phyloP scores from a whole-genome alignment of 2,329 filamentous ascomycete species.

The Colletotrichum trifolii region DNA sequence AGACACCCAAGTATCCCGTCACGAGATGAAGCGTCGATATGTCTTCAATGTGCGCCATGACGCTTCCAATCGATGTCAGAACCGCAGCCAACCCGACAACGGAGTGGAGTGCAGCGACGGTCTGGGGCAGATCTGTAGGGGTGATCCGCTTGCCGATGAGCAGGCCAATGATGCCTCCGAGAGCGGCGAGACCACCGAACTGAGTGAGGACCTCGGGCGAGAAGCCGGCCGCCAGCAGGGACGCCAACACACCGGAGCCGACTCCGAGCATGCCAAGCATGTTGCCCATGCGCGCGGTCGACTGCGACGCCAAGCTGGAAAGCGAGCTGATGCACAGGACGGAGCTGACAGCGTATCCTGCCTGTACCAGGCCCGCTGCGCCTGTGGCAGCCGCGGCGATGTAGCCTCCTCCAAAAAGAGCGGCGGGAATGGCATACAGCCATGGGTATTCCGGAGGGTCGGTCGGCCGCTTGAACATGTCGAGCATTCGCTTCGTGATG shows the following conservation, averaged over 20 bases:
- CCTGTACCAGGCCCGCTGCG: conserved; percentile 85
- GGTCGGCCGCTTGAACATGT: conserved; percentile 88
- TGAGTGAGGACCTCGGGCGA: conserved; percentile 82
- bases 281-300: conserved; percentile 86
- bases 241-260: conserved; percentile 83
- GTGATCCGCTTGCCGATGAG: conserved; percentile 88
- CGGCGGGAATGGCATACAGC: conserved; percentile 83
- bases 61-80: conserved; percentile 87
- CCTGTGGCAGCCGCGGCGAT: conserved; percentile 83
- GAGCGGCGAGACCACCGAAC: conserved; percentile 78
- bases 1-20: conserved; percentile 85
- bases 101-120: conserved; percentile 88
- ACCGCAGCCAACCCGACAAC: conserved; percentile 92
- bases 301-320: conserved; percentile 82
- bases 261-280: conserved; percentile 89
- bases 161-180: conserved; percentile 76
- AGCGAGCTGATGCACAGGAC: conserved; percentile 87
- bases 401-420: conserved; percentile 83
- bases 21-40: conserved; percentile 85
- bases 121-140: conserved; percentile 88
- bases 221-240: conserved; percentile 84
- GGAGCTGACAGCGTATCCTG: conserved; percentile 87
- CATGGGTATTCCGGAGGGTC: conserved; percentile 91
- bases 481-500: conserved; percentile 92
- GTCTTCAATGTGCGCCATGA: conserved; percentile 66